Evolutionary conservation across 2,329 filamentous ascomycete genomes (phyloP), one percentile per base, ranked within the genome.

Genomic region (Talaromyces sp.): DNA sequence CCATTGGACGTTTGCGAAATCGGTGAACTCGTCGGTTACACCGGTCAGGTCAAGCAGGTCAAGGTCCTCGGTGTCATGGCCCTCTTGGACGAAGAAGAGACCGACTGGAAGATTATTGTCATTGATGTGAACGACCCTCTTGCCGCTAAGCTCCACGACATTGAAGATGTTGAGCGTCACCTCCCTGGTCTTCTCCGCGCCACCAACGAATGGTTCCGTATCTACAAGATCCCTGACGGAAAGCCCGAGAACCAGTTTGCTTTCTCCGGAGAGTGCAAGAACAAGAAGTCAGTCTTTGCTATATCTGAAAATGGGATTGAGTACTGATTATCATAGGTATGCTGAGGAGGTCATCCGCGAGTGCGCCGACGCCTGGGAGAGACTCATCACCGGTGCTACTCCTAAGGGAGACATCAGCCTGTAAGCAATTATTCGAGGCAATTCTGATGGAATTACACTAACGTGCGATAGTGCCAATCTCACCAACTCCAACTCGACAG

Each of bases 181-280:
- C 89, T 99, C 66, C 95, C 95, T 68, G 95, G 95, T 74, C 92
- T 99, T 67, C 88, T 99, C 80, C 91, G 95, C 73, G 95, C 95
- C 78, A 98, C 94, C 79, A 99, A 99, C 79, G 95, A 99, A 86
- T 99, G 95, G 95, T 99, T 99, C 93, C 93, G 95, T 82, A 99
- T 99, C 88, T 99, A 99, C 91, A 99, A 99, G 88, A 99, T 99
- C 83, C 95, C 95, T 78, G 95, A 99, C 79, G 95, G 95, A 86
- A 99, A 99, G 93, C 93, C 94, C 75, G 95, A 99, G 91, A 99
- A 99, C 89, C 95, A 98, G 85, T 99, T 99, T 78, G 95, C 95
- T 76, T 99, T 99, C 86, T 97, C 93, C 67, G 95, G 95, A 85
- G 95, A 99, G 87, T 98, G 94, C 91, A 99, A 99, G 91, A 99